Base-by-base conservation (phyloP, 768 basidiomycete species). In the Dacryopinax spathularia region DNA sequence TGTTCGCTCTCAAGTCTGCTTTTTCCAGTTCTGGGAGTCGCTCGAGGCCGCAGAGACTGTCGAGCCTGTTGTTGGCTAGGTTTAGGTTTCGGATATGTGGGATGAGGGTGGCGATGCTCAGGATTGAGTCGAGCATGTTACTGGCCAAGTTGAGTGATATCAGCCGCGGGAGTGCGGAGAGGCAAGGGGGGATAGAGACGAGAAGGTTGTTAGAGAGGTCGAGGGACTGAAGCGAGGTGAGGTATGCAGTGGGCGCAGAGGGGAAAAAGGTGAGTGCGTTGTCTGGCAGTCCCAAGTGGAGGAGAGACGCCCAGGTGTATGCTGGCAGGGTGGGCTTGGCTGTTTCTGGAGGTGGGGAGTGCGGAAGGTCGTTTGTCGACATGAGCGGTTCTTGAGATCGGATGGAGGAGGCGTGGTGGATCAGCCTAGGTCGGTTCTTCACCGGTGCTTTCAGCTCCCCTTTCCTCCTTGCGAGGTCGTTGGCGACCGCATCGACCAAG, bases 61-160 rank as follows among this genome's bases (percentile, higher is more conserved):
- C 91, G 60, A 97, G 83, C 3, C 95, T 84, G 70, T 98, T 98
- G 62, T 80, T 78, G 0, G 89, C 81, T 18, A 98, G 79, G 73
- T 95, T 92, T 69, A 98, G 78, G 5, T 80, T 78, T 18, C 86
- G 77, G 27, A 96, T 79, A 66, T 86, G 84, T 1, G 89, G 90
- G 35, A 97, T 80, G 61, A 84, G 82, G 35, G 82, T 81, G 70
- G 92, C 89, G 64, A 96, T 89, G 31, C 89, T 88, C 2, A 93
- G 82, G 18, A 98, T 87, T 18, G 94, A 93, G 72, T 95, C 92
- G 68, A 99, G 92, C 84, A 99, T 91, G 76, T 99, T 99, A 74
- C 94, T 88, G 16, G 89, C 81, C n/a, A 99, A 82, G 74, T 96
- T 94, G 68, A 99, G 85, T n/a, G 88, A 89, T 62, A 84, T 74